These are phyloP conservation scores for Alternaria conjuncta DNA, from an alignment of 2,329 filamentous ascomycete species.

Conservation along the genomic window DNA sequence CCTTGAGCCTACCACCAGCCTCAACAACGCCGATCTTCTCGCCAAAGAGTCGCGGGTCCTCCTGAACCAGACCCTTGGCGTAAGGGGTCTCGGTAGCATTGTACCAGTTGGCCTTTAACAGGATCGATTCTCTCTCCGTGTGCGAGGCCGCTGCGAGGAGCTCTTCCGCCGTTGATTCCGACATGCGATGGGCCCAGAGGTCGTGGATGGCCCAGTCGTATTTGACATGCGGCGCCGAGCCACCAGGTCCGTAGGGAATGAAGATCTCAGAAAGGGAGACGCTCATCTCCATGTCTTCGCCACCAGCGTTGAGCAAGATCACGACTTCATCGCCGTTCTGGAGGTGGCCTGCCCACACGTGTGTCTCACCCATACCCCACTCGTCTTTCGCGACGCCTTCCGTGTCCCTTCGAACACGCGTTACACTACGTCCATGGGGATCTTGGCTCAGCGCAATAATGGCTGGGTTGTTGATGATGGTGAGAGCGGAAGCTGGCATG, in stretches of 20 bases:
- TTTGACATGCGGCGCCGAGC: constrained; percentile 30
- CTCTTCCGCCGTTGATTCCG: constrained; percentile 16
- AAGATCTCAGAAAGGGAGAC: constrained; percentile 33
- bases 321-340: constrained; percentile 31
- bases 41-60: constrained; percentile 28
- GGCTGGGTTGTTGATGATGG: constrained; percentile 49
- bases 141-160: constrained; percentile 18
- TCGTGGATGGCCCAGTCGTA: constrained; percentile 34
- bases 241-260: constrained; percentile 30
- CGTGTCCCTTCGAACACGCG: constrained; percentile 27
- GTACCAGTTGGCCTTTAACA: constrained; percentile 29
- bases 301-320: constrained; percentile 30
- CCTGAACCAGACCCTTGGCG: constrained; percentile 23
- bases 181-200: constrained; percentile 33
- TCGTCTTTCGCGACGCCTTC: constrained; percentile 26
- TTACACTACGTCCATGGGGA: constrained; percentile 30
- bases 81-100: constrained; percentile 30
- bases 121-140: constrained; percentile 12
- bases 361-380: constrained; percentile 33
- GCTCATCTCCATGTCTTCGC: constrained; percentile 25
- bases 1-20: constrained; percentile 25
- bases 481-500: constrained; percentile 49
- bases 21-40: constrained; percentile 30
- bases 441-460: constrained; percentile 36
- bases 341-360: constrained; percentile 31